A percentile compares a stretch with the other conserved stretches of the same genome.
phyloP scores from a whole-genome alignment of 768 basidiomycete genomes.

The Kwoniella newhampshirensis region DNA sequence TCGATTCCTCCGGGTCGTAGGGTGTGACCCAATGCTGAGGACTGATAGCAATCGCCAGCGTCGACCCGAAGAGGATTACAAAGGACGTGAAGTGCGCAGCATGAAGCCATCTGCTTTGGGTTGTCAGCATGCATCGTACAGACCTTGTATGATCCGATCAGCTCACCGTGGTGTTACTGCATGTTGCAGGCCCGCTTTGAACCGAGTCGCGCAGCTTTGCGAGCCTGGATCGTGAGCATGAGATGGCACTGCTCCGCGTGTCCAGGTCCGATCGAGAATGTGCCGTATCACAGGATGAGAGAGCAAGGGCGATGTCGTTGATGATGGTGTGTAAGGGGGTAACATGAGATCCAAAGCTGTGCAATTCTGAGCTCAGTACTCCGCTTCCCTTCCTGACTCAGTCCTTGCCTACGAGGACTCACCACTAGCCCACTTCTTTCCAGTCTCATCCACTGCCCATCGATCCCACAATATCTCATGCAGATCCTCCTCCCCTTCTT shows the following conservation, averaged over 20 bases:
- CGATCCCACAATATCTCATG: constrained; percentile 17
- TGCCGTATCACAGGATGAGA: constrained; percentile 23
- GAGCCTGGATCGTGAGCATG: background rate
- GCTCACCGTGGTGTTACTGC: constrained; percentile 3
- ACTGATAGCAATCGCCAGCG: constrained; percentile 17
- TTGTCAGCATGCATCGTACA: background rate
- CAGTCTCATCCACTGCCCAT: constrained; percentile 2
- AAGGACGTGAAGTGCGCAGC: constrained; percentile 20
- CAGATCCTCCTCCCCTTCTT: constrained; percentile 16
- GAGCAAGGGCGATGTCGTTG: constrained; percentile 20
- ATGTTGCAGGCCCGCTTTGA: no score
- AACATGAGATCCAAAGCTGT: constrained; percentile 24
- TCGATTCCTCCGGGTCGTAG: background rate
- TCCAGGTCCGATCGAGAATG: constrained; percentile 16
- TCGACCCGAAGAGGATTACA: constrained; percentile 22
- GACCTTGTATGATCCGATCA: background rate
- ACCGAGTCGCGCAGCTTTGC: no score
- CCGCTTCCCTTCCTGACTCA: background rate
- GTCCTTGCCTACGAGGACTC: background rate
- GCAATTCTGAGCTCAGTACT: background rate
- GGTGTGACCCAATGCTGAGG: constrained; percentile 22
- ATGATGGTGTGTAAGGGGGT: constrained; percentile 11
- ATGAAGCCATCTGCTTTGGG: constrained; percentile 21
- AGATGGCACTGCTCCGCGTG: background rate
- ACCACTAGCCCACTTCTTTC: constrained; percentile 3